A percentile compares a stretch with the other conserved stretches of the same genome.
Evolutionary conservation across 179 eudicot species (phyloP).

Genomic region (Beta macrorhiza): DNA sequence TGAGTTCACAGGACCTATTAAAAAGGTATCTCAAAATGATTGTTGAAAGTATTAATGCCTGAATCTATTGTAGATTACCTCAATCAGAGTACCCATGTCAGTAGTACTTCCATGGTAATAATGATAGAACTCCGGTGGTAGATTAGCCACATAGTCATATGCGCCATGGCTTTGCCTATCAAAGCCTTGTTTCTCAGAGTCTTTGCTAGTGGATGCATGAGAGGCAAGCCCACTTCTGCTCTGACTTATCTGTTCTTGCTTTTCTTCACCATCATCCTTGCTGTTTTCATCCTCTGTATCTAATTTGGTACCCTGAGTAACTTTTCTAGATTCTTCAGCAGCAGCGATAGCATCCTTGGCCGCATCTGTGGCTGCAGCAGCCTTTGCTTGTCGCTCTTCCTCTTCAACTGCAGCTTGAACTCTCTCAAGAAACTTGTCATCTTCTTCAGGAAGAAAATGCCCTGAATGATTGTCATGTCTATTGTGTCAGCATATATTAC

Average conservation of each 20-base stretch:
- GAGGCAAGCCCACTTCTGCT: constrained; percentile 30
- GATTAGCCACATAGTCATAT: constrained; percentile 68
- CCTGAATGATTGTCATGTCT: constrained; percentile 47
- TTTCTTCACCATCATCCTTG: constrained; percentile 32
- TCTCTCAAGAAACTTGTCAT: constrained; percentile 88
- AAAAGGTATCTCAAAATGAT: neutral
- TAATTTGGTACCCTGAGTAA: constrained; percentile 33
- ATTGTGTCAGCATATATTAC: constrained; percentile 1
- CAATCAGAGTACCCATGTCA: constrained; percentile 94
- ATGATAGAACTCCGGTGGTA: constrained; percentile 93
- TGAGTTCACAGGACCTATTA: neutral
- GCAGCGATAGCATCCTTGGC: constrained; percentile 88
- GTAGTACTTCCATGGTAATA: constrained; percentile 96
- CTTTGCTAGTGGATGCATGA: constrained; percentile 28
- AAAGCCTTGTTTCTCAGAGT: constrained; percentile 39
- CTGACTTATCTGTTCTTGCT: constrained; percentile 34
- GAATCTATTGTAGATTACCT: constrained; percentile 46
- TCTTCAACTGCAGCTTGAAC: constrained; percentile 97
- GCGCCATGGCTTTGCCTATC: constrained; percentile 45
- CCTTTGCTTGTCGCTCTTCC: constrained; percentile 87
- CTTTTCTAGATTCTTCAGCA: constrained; percentile 76
- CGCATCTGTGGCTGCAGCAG: constrained; percentile 80
- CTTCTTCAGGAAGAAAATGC: constrained; percentile 96
- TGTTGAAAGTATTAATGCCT: neutral
- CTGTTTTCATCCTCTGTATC: constrained; percentile 37